Evolutionary conservation across 148 eudicot genomes (phyloP).

Genomic region (Cornus suecica): DNA sequence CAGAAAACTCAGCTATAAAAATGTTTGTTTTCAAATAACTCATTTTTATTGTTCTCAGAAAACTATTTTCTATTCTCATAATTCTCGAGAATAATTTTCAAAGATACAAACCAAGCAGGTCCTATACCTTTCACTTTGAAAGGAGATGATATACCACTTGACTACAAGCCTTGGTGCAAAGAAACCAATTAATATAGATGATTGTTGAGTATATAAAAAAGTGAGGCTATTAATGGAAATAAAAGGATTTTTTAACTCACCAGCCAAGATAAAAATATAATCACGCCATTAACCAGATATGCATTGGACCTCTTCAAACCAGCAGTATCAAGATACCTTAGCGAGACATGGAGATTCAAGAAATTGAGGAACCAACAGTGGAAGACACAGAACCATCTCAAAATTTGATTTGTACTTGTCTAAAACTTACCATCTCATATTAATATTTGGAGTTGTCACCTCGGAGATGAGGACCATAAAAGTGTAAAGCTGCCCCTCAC

Average conservation of each 20-base stretch:
- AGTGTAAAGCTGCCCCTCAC: constrained; percentile 98
- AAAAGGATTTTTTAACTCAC: constrained; percentile 43
- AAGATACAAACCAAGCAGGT: too few species aligned
- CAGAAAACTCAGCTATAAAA: too few species aligned
- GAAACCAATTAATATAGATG: background rate
- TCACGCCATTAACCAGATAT: constrained; percentile 85
- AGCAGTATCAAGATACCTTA: constrained; percentile 88
- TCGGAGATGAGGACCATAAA: constrained; percentile 98
- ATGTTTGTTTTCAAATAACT: too few species aligned
- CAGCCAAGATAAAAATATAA: constrained; percentile 94
- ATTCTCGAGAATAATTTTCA: too few species aligned
- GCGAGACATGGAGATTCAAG: constrained; percentile 1
- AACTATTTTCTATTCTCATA: too few species aligned
- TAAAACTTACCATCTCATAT: constrained; percentile 78
- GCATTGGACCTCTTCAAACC: constrained; percentile 89
- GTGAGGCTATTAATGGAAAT: background rate
- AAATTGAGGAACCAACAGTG: background rate
- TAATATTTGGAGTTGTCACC: constrained; percentile 93
- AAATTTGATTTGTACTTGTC: background rate
- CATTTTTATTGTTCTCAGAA: too few species aligned
- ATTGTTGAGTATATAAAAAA: background rate
- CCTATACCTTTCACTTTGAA: too few species aligned
- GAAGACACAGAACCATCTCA: constrained; percentile 3
- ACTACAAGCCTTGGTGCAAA: background rate
- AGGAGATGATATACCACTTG: too few species aligned